Conservation (phyloP, 768 basidiomycete genomes). For the Epithele typhae region DNA sequence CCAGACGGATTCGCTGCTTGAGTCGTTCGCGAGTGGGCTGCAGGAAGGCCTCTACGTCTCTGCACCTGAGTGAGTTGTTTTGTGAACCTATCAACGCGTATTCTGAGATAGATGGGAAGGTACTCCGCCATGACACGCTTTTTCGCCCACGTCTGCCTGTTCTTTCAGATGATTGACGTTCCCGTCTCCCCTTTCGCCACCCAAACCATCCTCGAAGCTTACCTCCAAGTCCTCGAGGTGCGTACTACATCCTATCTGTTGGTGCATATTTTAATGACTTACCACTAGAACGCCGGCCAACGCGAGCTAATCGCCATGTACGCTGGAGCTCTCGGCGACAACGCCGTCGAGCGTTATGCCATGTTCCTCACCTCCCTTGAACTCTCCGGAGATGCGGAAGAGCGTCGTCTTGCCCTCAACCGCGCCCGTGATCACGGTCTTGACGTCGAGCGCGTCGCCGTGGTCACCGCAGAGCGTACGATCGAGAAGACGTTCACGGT, state of each 20-base stretch:
- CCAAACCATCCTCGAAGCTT: slow-evolving; percentile 82
- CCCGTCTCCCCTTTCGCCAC: slow-evolving; percentile 68
- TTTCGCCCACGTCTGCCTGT: slow-evolving; percentile 91
- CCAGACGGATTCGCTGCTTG: slow-evolving; percentile 61
- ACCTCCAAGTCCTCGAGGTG: slow-evolving; percentile 84
- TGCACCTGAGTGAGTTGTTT: slow-evolving; percentile 50
- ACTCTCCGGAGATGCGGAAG: slow-evolving; percentile 54
- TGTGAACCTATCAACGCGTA: neutral
- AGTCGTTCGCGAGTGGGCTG: slow-evolving; percentile 60
- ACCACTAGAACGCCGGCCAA: too few species aligned
- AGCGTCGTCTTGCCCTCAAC: slow-evolving; percentile 65
- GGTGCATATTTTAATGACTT: slow-evolving; percentile 37
- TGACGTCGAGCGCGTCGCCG: slow-evolving; percentile 75
- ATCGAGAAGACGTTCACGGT: slow-evolving; percentile 69
- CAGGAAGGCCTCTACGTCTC: slow-evolving; percentile 44
- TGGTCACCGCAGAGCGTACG: slow-evolving; percentile 73
- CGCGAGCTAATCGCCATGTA: slow-evolving; percentile 91
- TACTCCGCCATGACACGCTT: slow-evolving; percentile 78
- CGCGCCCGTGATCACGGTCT: slow-evolving; percentile 83
- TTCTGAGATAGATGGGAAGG: slow-evolving; percentile 29
- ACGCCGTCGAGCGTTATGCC: slow-evolving; percentile 89
- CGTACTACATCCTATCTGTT: neutral
- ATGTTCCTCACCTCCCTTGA: slow-evolving; percentile 80
- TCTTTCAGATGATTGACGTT: slow-evolving; percentile 77
- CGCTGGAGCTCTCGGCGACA: slow-evolving; percentile 84